Base-by-base conservation (phyloP, 2,329 filamentous ascomycete genomes). In the Malbranchea zuffiana region DNA sequence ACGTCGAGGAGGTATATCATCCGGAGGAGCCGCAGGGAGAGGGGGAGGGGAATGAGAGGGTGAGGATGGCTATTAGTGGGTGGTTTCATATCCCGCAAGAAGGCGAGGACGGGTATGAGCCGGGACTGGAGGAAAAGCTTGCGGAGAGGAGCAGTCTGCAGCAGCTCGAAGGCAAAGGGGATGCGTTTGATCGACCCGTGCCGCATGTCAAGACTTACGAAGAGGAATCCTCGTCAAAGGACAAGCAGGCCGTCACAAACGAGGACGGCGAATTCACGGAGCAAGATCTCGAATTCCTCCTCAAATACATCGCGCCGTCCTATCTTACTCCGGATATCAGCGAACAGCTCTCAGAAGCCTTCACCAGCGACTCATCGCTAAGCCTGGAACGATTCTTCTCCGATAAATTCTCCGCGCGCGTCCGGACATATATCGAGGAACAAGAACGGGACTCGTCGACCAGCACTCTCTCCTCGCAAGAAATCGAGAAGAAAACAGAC, bases 21-120 rank as follows among this genome's bases (percentile, higher is more conserved):
- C 71, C 75, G 51, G 67, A 64, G 45, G 69, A 56, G 42, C 67
- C 64, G 45, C 68, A 55, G 42, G 67, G 66, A 55, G 71, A 66
- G 50, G 73, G 75, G 60, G 72, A 77, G 37, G 71, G 70, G 55
- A 75, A 70, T 58, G 71, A 54, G 43, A 56, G 62, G 6, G 76
- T 95, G 32, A 79, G 90, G 48, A 96, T 98, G 88, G 90, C 90
- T 34, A 94, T 98, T 54, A 94, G 85, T 55, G 90, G 90, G 35
- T 98, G 90, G 90, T 98, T 92, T 60, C 90, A 98, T 61, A 96
- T 98, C 45, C 90, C 90, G 0, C 90, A 98, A 62, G 65, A 82
- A 49, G 88, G 88, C 39, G 90, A 98, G 59, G 85, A 93, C 17
- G 90, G 90, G 28, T 98, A 81, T 50, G 77, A 93, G 49, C 68